phyloP scores from a whole-genome alignment of 2,329 filamentous ascomycete species.

The Aureobasidium sp. region DNA sequence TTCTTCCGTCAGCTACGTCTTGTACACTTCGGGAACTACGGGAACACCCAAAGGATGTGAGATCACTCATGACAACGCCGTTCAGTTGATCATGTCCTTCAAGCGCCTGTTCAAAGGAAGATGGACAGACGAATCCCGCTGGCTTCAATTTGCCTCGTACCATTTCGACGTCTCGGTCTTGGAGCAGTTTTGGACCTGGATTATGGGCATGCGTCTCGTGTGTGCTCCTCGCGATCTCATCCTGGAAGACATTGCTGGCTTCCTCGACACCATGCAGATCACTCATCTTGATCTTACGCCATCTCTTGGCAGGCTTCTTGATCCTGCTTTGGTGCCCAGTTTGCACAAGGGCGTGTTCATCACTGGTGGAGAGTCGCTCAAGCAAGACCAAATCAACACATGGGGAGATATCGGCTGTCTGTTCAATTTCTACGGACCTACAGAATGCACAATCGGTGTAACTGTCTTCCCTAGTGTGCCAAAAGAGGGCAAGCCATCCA shows the following conservation, averaged over 20 bases:
- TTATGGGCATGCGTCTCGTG: conserved; percentile 76
- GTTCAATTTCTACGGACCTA: conserved; percentile 87
- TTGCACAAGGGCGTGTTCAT: conserved; percentile 83
- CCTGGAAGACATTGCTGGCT: conserved; percentile 70
- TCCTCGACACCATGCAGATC: conserved; percentile 65
- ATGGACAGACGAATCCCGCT: conserved; percentile 67
- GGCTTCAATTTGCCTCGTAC: conserved; percentile 89
- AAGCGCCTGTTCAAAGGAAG: conserved; percentile 67
- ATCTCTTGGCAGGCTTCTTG: conserved; percentile 70
- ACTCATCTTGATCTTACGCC: conserved; percentile 91
- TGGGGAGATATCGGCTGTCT: conserved; percentile 79
- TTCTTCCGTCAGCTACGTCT: conserved; percentile 65
- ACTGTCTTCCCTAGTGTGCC: conserved; percentile 85
- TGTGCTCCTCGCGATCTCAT: conserved; percentile 77
- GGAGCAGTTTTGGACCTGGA: conserved; percentile 95
- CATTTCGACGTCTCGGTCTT: conserved; percentile 92
- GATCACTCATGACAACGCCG: conserved; percentile 79
- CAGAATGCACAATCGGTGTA: conserved; percentile 86
- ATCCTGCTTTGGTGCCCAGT: conserved; percentile 72
- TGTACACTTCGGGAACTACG: conserved; percentile 84
- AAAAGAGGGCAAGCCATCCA: conserved; percentile 69
- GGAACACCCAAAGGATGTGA: conserved; percentile 83
- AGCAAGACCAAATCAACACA: conserved; percentile 77
- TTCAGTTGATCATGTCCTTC: conserved; percentile 86
- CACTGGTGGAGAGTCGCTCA: conserved; percentile 81